A percentile compares a stretch with the other conserved stretches of the same genome.
phyloP scores from a whole-genome alignment of 2,329 filamentous ascomycete genomes.

The Harringtonia aguacate region DNA sequence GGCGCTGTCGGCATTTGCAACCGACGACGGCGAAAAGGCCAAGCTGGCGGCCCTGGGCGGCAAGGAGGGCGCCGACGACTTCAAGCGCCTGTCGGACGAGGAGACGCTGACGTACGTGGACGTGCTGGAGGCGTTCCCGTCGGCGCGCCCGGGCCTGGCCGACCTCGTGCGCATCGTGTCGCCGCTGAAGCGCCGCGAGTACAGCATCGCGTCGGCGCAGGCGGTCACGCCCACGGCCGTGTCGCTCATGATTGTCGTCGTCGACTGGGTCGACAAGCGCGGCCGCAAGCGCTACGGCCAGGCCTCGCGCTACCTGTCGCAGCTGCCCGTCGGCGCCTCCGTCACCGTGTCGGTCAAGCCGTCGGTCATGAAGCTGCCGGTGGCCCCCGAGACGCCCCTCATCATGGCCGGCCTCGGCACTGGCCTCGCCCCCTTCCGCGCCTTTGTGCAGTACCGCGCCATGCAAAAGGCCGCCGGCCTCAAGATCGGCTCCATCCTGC shows the following conservation, averaged over 20 bases:
- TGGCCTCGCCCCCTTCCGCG: constrained; percentile 95
- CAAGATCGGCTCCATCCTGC: constrained; percentile 81
- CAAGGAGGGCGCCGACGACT: constrained; percentile 72
- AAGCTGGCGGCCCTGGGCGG: constrained; percentile 67
- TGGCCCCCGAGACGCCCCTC: constrained; percentile 76
- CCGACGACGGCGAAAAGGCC: constrained; percentile 71
- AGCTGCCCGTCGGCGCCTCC: constrained; percentile 61
- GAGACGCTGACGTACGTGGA: constrained; percentile 90
- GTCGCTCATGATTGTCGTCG: constrained; percentile 91
- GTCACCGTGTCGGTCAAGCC: constrained; percentile 94
- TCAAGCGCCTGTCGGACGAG: constrained; percentile 84
- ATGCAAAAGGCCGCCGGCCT: constrained; percentile 97
- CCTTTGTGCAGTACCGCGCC: constrained; percentile 95
- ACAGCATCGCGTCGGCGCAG: constrained; percentile 97
- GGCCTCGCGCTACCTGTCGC: constrained; percentile 80
- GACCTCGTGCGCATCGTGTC: constrained; percentile 80
- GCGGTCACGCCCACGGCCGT: constrained; percentile 86
- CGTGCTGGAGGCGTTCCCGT: constrained; percentile 78
- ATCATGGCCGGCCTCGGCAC: constrained; percentile 99
- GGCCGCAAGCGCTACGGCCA: constrained; percentile 88
- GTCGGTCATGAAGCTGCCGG: constrained; percentile 97
- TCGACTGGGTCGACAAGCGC: constrained; percentile 83
- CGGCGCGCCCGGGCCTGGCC: constrained; percentile 78
- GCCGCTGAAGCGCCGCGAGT: constrained; percentile 93
- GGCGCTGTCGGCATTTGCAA: constrained; percentile 73